Conservation (phyloP, 192 early-diverging fungal species). For the Podila verticillata region DNA sequence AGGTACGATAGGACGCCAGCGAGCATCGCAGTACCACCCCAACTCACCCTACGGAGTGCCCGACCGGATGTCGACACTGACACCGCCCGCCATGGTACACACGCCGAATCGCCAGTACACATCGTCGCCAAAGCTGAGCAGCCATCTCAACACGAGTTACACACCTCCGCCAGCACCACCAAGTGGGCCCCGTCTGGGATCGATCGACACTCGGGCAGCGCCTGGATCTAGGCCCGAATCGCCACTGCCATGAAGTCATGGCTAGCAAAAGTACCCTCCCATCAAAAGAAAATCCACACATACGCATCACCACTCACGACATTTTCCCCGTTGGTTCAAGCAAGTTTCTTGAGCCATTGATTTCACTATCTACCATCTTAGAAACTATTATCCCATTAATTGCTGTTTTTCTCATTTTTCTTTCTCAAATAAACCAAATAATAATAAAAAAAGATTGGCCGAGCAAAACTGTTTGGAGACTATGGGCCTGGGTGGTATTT, state of each 20-base stretch:
- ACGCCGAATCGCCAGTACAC: constrained; percentile 17
- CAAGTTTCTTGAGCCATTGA: too few relatives aligned
- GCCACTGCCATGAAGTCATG: constrained; percentile 10
- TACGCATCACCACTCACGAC: neutral
- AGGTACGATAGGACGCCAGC: constrained; percentile 43
- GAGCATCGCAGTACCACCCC: neutral
- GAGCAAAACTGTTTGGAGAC: too few relatives aligned
- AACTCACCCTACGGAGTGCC: constrained; percentile 6
- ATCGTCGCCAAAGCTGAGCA: constrained; percentile 25
- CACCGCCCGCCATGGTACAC: constrained; percentile 10
- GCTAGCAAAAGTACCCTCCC: too few relatives aligned
- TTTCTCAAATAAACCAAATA: neutral
- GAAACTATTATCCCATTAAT: neutral
- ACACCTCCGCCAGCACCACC: constrained; percentile 39
- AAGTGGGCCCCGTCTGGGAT: constrained; percentile 34
- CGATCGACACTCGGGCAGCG: constrained; percentile 33
- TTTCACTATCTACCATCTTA: too few relatives aligned
- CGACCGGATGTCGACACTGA: constrained; percentile 15
- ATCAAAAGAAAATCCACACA: neutral
- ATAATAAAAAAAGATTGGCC: neutral
- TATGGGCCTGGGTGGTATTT: neutral
- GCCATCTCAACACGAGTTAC: constrained; percentile 17
- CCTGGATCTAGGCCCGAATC: constrained; percentile 11
- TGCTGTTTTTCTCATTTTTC: neutral
- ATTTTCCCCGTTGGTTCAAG: neutral